phyloP scores from a whole-genome alignment of 805 yeast genomes.

The Barnettozyma botsteinii region DNA sequence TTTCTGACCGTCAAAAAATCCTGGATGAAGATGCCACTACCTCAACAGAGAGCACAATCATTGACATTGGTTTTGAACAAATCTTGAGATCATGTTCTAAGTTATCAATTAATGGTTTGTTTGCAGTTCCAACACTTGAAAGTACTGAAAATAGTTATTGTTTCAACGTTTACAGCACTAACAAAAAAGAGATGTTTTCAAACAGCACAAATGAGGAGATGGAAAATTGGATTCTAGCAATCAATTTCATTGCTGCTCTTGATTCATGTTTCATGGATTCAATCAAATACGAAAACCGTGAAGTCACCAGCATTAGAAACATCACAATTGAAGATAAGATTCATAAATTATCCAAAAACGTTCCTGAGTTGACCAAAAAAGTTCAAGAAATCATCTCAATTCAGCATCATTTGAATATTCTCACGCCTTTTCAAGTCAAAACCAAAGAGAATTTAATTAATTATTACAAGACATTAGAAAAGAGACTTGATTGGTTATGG shows the following conservation, averaged over 20 bases:
- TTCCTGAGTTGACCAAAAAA: conserved; percentile 30
- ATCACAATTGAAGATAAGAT: conserved; percentile 28
- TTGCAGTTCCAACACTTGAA: conserved; percentile 29
- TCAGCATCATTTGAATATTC: conserved; percentile 34
- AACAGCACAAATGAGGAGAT: conserved; percentile 42
- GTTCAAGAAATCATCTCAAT: conserved; percentile 33
- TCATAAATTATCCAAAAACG: conserved; percentile 30
- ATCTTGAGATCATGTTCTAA: conserved; percentile 27
- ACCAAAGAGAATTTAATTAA: conserved; percentile 44
- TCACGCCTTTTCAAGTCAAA: conserved; percentile 50
- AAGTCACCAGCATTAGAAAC: conserved; percentile 23
- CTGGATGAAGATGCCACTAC: conserved; percentile 17
- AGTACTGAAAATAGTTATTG: conserved; percentile 15
- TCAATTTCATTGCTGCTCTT: conserved; percentile 47
- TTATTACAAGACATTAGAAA: conserved; percentile 42
- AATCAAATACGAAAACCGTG: conserved; percentile 14
- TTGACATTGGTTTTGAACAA: conserved; percentile 26
- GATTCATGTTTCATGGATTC: conserved; percentile 31
- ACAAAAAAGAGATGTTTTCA: conserved; percentile 35
- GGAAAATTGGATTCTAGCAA: conserved; percentile 53
- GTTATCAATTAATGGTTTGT: conserved; percentile 34
- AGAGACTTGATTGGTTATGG: conserved; percentile 52
- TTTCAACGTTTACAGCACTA: conserved; percentile 37
- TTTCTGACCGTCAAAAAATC: conserved; percentile 24
- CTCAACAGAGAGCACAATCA: conserved; percentile 25